Evolutionary conservation across 345 rosid genomes (phyloP).

Genomic region (Hibiscus tridactylites): DNA sequence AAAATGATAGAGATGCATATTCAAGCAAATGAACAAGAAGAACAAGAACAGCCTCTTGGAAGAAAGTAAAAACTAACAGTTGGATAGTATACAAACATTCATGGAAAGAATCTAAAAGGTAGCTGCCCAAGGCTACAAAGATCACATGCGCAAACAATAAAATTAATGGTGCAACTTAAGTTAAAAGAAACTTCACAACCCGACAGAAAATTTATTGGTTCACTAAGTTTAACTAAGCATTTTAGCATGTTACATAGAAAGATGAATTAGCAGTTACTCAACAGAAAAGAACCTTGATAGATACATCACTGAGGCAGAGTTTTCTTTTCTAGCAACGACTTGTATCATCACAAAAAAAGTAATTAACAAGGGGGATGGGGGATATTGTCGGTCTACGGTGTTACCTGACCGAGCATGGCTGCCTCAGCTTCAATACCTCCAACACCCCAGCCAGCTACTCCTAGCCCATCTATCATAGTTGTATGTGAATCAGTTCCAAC

Average conservation of each 20-base stretch:
- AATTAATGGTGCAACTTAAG: background rate
- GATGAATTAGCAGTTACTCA: background rate
- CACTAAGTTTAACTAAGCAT: background rate
- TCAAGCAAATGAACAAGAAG: background rate
- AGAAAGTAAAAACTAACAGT: background rate
- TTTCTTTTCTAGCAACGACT: background rate
- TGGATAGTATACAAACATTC: background rate
- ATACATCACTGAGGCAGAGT: background rate
- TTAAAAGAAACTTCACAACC: background rate
- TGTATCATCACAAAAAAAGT: background rate
- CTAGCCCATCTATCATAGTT: conserved; percentile 98
- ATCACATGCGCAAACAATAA: background rate
- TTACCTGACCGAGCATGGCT: conserved; percentile 98
- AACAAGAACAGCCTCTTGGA: background rate
- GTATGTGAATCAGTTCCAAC: conserved; percentile 99
- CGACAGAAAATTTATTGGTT: background rate
- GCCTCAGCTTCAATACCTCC: conserved; percentile 99
- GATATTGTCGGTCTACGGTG: no score
- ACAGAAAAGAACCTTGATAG: background rate
- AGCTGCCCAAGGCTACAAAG: background rate
- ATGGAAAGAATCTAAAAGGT: background rate
- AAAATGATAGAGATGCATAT: background rate
- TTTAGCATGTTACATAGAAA: background rate
- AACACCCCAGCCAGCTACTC: conserved; percentile 99
- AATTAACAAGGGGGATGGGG: no score